Percentiles rank a stretch among this genome's conserved stretches.
phyloP scores from a whole-genome alignment of 495 filamentous ascomycete genomes.

The Xylaria castorea region DNA sequence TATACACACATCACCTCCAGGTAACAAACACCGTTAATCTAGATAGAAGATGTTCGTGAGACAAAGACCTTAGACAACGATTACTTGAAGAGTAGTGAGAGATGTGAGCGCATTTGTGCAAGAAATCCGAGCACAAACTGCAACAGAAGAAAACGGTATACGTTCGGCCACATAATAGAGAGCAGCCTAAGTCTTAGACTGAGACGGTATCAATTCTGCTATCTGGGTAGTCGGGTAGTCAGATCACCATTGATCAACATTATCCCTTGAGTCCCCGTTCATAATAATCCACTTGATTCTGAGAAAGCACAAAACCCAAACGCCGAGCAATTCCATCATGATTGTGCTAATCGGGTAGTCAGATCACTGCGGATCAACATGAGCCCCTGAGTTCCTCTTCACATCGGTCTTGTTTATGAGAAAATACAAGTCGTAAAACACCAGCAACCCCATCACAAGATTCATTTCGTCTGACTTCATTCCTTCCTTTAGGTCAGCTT shows the following conservation, averaged over 20 bases:
- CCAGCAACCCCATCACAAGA: not conserved
- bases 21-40: not conserved
- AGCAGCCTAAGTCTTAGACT: not conserved
- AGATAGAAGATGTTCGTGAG: not conserved
- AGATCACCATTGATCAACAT: slow-evolving; percentile 9
- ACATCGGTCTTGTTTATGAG: not conserved
- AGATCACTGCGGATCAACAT: not conserved
- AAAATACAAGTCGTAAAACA: not conserved
- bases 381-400: not conserved
- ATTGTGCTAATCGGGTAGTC: not conserved
- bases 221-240: not conserved
- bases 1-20: not conserved
- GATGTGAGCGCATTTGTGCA: not conserved
- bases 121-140: not conserved
- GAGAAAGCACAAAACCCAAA: not conserved
- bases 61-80: not conserved
- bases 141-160: not conserved
- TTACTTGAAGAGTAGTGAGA: not conserved
- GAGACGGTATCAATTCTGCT: not conserved
- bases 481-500: not conserved
- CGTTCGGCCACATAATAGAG: not conserved
- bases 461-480: not conserved
- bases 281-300: not conserved
- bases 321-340: not conserved
- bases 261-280: not conserved